These are phyloP conservation scores for Penicillium turbatum DNA, from an alignment of 495 filamentous ascomycete species.

Conservation along the genomic window DNA sequence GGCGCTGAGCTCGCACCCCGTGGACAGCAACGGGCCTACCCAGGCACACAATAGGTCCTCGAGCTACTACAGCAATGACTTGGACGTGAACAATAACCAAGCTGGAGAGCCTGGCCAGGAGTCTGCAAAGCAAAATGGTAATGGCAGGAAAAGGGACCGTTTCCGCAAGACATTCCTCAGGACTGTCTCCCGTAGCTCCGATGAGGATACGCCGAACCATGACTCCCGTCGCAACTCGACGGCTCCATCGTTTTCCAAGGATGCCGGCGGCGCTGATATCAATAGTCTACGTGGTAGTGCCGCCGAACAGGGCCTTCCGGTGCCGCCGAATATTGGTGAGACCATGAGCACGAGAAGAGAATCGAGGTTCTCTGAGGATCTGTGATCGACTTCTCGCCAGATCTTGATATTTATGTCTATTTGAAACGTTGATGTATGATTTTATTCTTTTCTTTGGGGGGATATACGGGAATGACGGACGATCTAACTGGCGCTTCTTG, in stretches of 20 bases:
- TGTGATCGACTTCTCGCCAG: constrained; percentile 28
- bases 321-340: constrained; percentile 34
- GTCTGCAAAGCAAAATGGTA: constrained; percentile 12
- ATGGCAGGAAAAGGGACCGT: constrained; percentile 18
- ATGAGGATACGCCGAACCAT: constrained; percentile 25
- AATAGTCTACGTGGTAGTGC: constrained; percentile 47
- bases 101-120: constrained; percentile 22
- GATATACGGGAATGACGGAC: neutral
- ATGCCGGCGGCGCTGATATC: constrained; percentile 32
- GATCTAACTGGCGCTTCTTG: neutral
- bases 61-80: constrained; percentile 8
- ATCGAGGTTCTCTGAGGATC: constrained; percentile 48
- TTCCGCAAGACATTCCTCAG: constrained; percentile 28
- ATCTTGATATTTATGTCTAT: constrained; percentile 9
- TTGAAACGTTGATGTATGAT: constrained; percentile 1
- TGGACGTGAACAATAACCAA: constrained; percentile 11
- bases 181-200: constrained; percentile 16
- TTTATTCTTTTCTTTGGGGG: neutral
- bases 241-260: constrained; percentile 30
- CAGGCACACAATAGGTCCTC: constrained; percentile 16
- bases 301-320: constrained; percentile 41
- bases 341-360: constrained; percentile 41
- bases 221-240: constrained; percentile 38
- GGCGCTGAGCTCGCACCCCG: constrained; percentile 34
- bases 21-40: constrained; percentile 22